Base-by-base conservation (phyloP, 495 filamentous ascomycete genomes). In the Annulohypoxylon stygium region DNA sequence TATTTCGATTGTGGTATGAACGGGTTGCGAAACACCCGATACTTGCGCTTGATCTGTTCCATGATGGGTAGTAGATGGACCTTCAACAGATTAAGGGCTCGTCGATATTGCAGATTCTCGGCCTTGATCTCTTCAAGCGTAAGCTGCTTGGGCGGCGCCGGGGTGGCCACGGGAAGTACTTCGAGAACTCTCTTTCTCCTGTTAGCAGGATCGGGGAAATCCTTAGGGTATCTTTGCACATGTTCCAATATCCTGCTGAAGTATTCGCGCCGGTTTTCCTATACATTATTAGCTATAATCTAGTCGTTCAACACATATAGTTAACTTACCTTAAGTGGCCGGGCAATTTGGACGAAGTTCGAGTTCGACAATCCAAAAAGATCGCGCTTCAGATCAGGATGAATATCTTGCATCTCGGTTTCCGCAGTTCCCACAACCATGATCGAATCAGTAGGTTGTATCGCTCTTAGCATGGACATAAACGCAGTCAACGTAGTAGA, bases 31-130 rank as follows among this genome's bases (percentile, higher is more conserved):
- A 98, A 98, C 67, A 91, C 91, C 77, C 91, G 92, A 79, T 96
- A 95, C 72, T 87, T 89, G 67, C 88, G 89, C 73, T 96, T 93
- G 67, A 98, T 92, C 81, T 97, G 92, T 69, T 98, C 95, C 93
- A 99, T 97, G 71, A 97, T 91, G 11, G 92, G 92, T 80, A 97
- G 94, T 60, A 99, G 89, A 25, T 91, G 86, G 16, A 95, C 86
- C 81, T 98, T 98, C 61, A 99, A 82, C 61, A 91, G 79, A 78
- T 98, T 97, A 39, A 97, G 83, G 2, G 88, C 87, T 61, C 93
- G 88, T 36, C 91, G 88, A 79, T 99, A 97, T 43, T 88, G 87
- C 80, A 92, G 89, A 76, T 91, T 93, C 82, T 94, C 92, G 1
- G 88, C 89, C 74, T 93, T 92, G 43, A 92, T 86, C 78, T 97